These are phyloP conservation scores for Candida sanyaensis DNA, from an alignment of 1,139 yeast genomes.

Conservation along the genomic window DNA sequence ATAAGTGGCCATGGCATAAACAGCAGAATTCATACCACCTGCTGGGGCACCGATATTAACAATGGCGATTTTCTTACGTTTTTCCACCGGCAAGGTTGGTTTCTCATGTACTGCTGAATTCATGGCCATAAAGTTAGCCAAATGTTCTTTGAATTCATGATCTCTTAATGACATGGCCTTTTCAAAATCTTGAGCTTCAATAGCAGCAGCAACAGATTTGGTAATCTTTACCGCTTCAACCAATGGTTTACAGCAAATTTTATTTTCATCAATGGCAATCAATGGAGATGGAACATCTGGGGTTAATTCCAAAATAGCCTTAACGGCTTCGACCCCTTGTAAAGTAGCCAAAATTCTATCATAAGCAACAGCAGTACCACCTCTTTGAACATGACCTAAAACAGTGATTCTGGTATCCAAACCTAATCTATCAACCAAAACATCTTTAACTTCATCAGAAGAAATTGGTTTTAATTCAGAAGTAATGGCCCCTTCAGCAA, in stretches of 20 bases:
- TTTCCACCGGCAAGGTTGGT: constrained; percentile 53
- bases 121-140: constrained; percentile 59
- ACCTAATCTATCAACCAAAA: constrained; percentile 63
- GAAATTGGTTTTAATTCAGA: constrained; percentile 65
- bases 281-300: constrained; percentile 77
- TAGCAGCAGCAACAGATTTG: constrained; percentile 68
- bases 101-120: constrained; percentile 65
- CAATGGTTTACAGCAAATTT: constrained; percentile 66
- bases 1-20: constrained; percentile 72
- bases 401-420: constrained; percentile 79
- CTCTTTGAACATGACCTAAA: constrained; percentile 83
- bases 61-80: constrained; percentile 67
- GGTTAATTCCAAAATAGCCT: constrained; percentile 68
- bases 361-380: constrained; percentile 83
- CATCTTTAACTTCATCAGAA: constrained; percentile 67
- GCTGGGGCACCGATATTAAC: constrained; percentile 85
- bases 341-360: constrained; percentile 75
- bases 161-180: constrained; percentile 70
- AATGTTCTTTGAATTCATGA: constrained; percentile 68
- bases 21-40: constrained; percentile 79
- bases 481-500: constrained; percentile 82
- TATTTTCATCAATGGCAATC: constrained; percentile 73
- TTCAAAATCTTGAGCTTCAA: constrained; percentile 59
- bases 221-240: constrained; percentile 74
- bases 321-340: constrained; percentile 84